Base-by-base conservation (phyloP, 2,329 filamentous ascomycete species). In the Hymenoscyphus fructigenus region DNA sequence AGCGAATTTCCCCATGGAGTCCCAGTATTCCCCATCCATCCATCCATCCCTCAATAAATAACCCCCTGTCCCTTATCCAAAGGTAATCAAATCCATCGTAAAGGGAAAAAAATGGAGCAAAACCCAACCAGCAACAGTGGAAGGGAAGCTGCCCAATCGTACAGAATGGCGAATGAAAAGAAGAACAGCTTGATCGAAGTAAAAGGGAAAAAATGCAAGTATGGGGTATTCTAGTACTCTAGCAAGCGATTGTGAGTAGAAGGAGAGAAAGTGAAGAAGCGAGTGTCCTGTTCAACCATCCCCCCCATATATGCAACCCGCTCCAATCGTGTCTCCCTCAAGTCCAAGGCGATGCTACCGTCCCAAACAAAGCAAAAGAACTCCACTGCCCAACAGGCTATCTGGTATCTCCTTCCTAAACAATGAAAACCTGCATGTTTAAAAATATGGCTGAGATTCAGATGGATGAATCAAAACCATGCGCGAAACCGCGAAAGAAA, bases 401-500 rank as follows among this genome's bases (percentile, higher is more conserved):
- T 26, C 55, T 64, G 62, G 62, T 60, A 64, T 64, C 62, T 57
- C 58, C 36, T 57, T 57, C 62, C n/a, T 56, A 55, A 55, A 55
- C 57, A 34, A 57, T 29, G 29, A 57, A 38, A 57, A 57, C 56
- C 29, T 60, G 29, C 44, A 9, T 38, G 34, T 60, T 29, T 28
- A 36, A 55, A 60, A 44, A 29, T 26, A 63, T 47, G 57, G 32
- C 29, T 29, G 15, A 34, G 32, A 32, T 47, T 20, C 50, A n/a
- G 17, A 50, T 32, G 47, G 17, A 50, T 32, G 47, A 60, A 57
- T 15, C 9, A 32, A 20, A 47, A 23, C 28, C 17, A 57, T 38
- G 10, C 14, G 29, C 44, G 59, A 62, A 66, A 66, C 53, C 36
- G 57, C 63, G 62, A 62, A 41, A 59, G 44, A 64, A 61, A 68